phyloP scores from a whole-genome alignment of 2,329 filamentous ascomycete species.

The Xylariaceae sp. region DNA sequence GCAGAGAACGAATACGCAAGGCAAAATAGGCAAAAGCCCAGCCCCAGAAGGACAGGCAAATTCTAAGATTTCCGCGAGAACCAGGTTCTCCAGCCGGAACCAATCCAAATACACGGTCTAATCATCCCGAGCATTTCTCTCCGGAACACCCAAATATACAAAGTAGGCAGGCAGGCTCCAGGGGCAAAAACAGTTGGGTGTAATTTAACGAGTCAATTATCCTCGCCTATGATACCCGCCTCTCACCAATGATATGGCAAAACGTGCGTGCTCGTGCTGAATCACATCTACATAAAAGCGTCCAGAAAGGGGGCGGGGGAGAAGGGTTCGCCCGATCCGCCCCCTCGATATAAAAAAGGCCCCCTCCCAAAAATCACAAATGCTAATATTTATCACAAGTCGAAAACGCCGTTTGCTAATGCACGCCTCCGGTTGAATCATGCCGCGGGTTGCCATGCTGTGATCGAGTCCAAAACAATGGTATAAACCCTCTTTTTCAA shows the following conservation, averaged over 20 bases:
- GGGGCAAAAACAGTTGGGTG: background rate
- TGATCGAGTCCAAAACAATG: constrained; percentile 32
- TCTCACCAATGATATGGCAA: constrained; percentile 1
- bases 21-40: too few relatives aligned
- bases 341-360: too few relatives aligned
- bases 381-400: constrained; percentile 18
- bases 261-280: constrained; percentile 9
- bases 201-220: constrained; percentile 15
- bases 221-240: constrained; percentile 9
- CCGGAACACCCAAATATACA: background rate
- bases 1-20: too few relatives aligned
- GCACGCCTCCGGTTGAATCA: constrained; percentile 21
- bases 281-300: constrained; percentile 15
- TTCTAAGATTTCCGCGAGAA: too few relatives aligned
- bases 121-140: too few relatives aligned
- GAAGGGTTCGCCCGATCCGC: too few relatives aligned
- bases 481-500: constrained; percentile 33
- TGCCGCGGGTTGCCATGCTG: constrained; percentile 15
- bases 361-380: constrained; percentile 16
- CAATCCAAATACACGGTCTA: too few relatives aligned
- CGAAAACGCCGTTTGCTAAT: constrained; percentile 24
- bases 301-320: background rate
- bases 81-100: too few relatives aligned
- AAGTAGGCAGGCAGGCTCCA: background rate
- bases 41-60: too few relatives aligned